A percentile compares a stretch with the other conserved stretches of the same genome.
Evolutionary conservation across 352 stramenopile genomes (phyloP).

Genomic region (Pythium aphanidermatum): DNA sequence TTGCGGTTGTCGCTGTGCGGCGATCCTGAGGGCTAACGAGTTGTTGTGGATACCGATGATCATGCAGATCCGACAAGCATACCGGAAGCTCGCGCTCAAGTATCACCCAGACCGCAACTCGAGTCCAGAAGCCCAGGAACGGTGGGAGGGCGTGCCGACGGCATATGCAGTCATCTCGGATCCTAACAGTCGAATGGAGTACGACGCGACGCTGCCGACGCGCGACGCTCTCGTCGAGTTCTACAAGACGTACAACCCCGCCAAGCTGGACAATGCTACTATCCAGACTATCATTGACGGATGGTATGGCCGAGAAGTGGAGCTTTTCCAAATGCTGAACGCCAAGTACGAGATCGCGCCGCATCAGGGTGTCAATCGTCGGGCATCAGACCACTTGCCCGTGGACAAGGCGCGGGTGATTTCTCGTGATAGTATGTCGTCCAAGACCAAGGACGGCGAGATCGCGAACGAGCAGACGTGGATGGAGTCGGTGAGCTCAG

Average conservation of each 20-base stretch:
- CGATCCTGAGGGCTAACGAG: background rate
- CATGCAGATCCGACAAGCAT: slow-evolving; percentile 94
- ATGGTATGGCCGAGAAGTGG: slow-evolving; percentile 77
- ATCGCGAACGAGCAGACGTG: slow-evolving; percentile 46
- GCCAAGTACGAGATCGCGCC: slow-evolving; percentile 81
- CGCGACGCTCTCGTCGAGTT: slow-evolving; percentile 77
- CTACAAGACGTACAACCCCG: slow-evolving; percentile 79
- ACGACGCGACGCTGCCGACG: slow-evolving; percentile 69
- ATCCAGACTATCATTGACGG: slow-evolving; percentile 85
- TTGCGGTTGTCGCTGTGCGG: background rate
- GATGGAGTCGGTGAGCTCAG: slow-evolving; percentile 47
- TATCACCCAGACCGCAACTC: slow-evolving; percentile 93
- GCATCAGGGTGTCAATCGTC: slow-evolving; percentile 62
- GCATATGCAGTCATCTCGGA: slow-evolving; percentile 75
- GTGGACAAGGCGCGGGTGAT: slow-evolving; percentile 52
- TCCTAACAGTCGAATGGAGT: slow-evolving; percentile 71
- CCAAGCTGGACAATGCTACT: slow-evolving; percentile 78
- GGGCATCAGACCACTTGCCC: slow-evolving; percentile 35
- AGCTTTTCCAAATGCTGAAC: slow-evolving; percentile 86
- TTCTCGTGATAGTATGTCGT: slow-evolving; percentile 49
- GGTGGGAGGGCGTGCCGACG: slow-evolving; percentile 70
- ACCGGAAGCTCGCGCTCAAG: slow-evolving; percentile 79
- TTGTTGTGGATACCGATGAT: background rate
- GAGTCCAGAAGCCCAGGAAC: slow-evolving; percentile 46
- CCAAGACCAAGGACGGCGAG: slow-evolving; percentile 45